Evolutionary conservation across 306 rosid genomes (phyloP).

Genomic region (Gillenia trifoliata): DNA sequence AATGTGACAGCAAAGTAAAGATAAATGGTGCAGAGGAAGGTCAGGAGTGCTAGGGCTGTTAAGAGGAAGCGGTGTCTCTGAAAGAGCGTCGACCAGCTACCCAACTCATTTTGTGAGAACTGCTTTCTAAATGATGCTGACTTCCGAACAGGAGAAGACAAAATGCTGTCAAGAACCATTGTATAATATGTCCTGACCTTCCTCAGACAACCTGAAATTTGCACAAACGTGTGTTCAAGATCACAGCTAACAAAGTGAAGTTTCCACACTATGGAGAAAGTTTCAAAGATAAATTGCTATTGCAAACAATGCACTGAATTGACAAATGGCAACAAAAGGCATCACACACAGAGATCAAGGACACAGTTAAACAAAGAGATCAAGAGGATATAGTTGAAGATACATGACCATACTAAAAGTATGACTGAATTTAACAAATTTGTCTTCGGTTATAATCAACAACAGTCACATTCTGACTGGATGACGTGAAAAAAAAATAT

Average conservation of each 20-base stretch:
- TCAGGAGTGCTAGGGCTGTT: constrained; percentile 56
- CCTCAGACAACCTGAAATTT: constrained; percentile 41
- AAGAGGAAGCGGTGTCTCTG: constrained; percentile 86
- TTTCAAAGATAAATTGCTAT: not conserved
- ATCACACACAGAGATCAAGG: not conserved
- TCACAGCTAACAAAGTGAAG: not conserved
- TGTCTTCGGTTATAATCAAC: not conserved
- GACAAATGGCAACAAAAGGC: too few relatives aligned
- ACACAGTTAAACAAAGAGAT: not conserved
- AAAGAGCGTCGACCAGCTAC: constrained; percentile 68
- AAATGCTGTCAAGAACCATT: constrained; percentile 77
- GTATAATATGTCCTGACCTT: constrained; percentile 34
- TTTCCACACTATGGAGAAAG: not conserved
- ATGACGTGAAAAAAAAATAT: not conserved
- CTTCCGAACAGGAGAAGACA: constrained; percentile 64
- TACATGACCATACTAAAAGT: not conserved
- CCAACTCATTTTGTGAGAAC: constrained; percentile 57
- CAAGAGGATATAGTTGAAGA: not conserved
- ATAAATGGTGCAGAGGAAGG: constrained; percentile 70
- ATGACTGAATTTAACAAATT: not conserved
- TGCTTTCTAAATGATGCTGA: constrained; percentile 65
- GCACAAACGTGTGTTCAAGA: constrained; percentile 6
- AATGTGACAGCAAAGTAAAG: constrained; percentile 86
- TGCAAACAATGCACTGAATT: not conserved
- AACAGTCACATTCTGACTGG: not conserved